Conservation (phyloP, 345 rosid genomes). For the Cardiospermum halicacabum region DNA sequence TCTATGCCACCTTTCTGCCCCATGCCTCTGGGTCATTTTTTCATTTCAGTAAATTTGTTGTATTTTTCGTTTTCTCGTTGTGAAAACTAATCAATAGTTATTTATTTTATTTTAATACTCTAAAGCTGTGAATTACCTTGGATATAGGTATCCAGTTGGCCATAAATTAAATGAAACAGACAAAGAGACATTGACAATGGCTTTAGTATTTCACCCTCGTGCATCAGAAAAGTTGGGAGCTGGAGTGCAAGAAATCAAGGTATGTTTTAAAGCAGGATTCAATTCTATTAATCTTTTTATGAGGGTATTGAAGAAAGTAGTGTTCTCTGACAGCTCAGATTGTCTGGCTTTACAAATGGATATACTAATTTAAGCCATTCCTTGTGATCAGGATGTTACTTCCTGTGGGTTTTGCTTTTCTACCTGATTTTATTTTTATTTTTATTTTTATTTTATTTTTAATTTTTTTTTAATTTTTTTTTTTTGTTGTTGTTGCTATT, state of each 20-base stretch:
- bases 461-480: too few relatives aligned
- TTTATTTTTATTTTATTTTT: too few relatives aligned
- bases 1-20: neutral
- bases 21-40: neutral
- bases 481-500: too few relatives aligned
- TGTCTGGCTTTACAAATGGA: conserved; percentile 1
- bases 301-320: neutral
- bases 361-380: neutral
- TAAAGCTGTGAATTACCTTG: neutral
- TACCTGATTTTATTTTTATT: too few relatives aligned
- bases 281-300: neutral
- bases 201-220: conserved; percentile 72
- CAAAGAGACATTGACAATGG: conserved; percentile 40
- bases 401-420: too few relatives aligned
- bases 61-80: neutral
- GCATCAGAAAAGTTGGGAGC: conserved; percentile 67
- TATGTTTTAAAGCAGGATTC: conserved; percentile 11
- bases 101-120: neutral
- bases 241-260: conserved; percentile 65
- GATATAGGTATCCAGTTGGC: conserved; percentile 54
- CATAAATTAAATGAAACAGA: conserved; percentile 50
- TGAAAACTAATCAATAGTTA: neutral
- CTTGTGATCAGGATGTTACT: neutral
- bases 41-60: neutral
- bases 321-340: neutral